phyloP scores from a whole-genome alignment of 768 basidiomycete genomes.

The Naganishia antarctica region DNA sequence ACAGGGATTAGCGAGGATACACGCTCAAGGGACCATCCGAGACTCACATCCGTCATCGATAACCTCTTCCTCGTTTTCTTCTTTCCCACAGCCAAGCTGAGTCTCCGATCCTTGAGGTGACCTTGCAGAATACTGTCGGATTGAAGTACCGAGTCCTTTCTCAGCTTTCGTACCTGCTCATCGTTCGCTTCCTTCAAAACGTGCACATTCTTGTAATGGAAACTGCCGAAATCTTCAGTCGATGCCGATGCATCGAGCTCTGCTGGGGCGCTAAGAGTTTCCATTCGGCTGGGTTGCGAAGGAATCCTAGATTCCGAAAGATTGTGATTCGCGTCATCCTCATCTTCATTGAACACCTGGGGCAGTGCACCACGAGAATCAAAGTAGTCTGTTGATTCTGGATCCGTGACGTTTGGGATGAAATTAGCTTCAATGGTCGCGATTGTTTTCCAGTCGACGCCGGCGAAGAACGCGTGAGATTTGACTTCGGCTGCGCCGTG shows the following conservation, averaged over 20 bases:
- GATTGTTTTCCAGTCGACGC: constrained; percentile 89
- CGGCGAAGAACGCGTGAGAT: constrained; percentile 79
- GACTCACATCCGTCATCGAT: constrained; percentile 41
- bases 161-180: constrained; percentile 91
- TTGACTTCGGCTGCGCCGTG: constrained; percentile 90
- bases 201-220: constrained; percentile 95
- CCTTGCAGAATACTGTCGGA: constrained; percentile 32
- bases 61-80: constrained; percentile 66
- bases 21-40: too few species aligned
- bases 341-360: constrained; percentile 87
- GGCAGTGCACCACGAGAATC: constrained; percentile 89
- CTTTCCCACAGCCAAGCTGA: constrained; percentile 65
- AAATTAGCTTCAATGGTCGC: constrained; percentile 85
- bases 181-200: constrained; percentile 97
- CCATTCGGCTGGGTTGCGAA: not conserved
- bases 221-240: constrained; percentile 89
- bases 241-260: constrained; percentile 33
- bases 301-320: constrained; percentile 36
- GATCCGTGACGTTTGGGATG: constrained; percentile 89
- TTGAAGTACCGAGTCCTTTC: constrained; percentile 80
- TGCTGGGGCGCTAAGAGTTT: constrained; percentile 32
- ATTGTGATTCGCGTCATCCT: constrained; percentile 47
- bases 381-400: constrained; percentile 99
- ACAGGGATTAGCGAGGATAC: not conserved
- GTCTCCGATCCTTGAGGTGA: constrained; percentile 54